Percentiles rank a stretch among this genome's conserved stretches.
Evolutionary conservation across 208 protist genomes (phyloP).

Genomic region (Kentomonas sorsogonicus): DNA sequence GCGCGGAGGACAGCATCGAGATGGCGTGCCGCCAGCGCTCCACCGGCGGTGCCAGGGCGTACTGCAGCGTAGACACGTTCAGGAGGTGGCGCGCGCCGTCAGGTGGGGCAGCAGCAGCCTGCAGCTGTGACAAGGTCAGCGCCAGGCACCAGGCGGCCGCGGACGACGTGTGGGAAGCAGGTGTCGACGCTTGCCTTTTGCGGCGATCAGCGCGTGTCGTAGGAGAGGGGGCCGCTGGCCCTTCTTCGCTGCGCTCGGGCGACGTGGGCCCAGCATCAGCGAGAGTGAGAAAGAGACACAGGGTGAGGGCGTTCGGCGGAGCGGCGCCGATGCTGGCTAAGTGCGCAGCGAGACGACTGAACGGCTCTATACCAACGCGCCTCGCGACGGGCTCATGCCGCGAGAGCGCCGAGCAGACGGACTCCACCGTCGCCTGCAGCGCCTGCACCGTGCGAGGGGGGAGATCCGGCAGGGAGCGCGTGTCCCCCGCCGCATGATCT

Average conservation of each 20-base stretch:
- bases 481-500: too few species aligned
- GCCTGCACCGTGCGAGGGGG: too few species aligned
- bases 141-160: too few species aligned
- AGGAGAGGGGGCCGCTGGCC: too few species aligned
- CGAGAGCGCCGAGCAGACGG: conserved; percentile 39
- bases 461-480: too few species aligned
- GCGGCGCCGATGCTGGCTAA: conserved; percentile 21
- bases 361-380: conserved; percentile 39
- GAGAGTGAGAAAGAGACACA: conserved; percentile 65
- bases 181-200: too few species aligned
- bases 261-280: conserved; percentile 23
- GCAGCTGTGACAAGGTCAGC: too few species aligned
- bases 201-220: too few species aligned
- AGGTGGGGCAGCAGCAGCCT: too few species aligned
- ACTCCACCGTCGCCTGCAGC: conserved; percentile 41
- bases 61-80: not conserved
- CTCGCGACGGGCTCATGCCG: conserved; percentile 62
- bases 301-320: conserved; percentile 52
- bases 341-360: conserved; percentile 21
- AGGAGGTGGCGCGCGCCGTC: too few species aligned
- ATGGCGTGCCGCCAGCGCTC: conserved; percentile 45
- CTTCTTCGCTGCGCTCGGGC: too few species aligned
- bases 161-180: too few species aligned
- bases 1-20: conserved; percentile 26
- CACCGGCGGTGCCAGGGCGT: conserved; percentile 18